A percentile compares a stretch with the other conserved stretches of the same genome.
Evolutionary conservation across 2,329 filamentous ascomycete genomes (phyloP).

Genomic region (Aspergillus sp.): DNA sequence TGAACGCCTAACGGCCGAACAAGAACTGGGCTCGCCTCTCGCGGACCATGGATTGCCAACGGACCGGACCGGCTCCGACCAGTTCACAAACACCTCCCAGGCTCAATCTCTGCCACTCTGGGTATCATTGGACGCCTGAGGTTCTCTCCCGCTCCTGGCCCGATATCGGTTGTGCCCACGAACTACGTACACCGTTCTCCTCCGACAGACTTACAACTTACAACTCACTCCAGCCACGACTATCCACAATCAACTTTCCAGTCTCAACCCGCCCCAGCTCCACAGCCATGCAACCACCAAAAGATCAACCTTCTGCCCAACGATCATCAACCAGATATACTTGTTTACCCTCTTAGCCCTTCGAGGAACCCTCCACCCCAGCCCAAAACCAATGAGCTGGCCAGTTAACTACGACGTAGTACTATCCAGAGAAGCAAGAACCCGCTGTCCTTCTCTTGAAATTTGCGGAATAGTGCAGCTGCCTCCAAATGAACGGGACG

Average conservation of each 20-base stretch:
- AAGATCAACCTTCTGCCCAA: neutral
- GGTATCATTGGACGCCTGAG: neutral
- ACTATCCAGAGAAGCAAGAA: too few relatives aligned
- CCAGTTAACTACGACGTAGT: too few relatives aligned
- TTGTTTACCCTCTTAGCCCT: neutral
- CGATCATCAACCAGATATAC: conserved; percentile 1
- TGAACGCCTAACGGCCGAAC: conserved; percentile 6
- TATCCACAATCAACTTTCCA: too few relatives aligned
- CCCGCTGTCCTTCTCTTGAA: too few relatives aligned
- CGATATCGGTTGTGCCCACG: neutral
- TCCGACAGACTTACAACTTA: neutral
- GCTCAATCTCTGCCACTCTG: neutral
- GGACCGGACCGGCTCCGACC: conserved; percentile 20
- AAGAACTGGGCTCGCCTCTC: neutral
- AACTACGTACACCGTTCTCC: neutral
- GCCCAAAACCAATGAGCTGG: too few relatives aligned
- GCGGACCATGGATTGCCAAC: conserved; percentile 1
- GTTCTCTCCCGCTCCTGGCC: neutral
- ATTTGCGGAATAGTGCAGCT: too few relatives aligned
- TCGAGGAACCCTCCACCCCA: neutral
- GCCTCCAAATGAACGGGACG: too few relatives aligned
- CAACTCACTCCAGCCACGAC: too few relatives aligned
- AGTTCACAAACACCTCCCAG: neutral
- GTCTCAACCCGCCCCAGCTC: too few relatives aligned
- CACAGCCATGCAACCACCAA: too few relatives aligned